Evolutionary conservation across 805 yeast species (phyloP), one percentile per base, ranked within the genome.

Genomic region (Cyberlindnera maclurae): DNA sequence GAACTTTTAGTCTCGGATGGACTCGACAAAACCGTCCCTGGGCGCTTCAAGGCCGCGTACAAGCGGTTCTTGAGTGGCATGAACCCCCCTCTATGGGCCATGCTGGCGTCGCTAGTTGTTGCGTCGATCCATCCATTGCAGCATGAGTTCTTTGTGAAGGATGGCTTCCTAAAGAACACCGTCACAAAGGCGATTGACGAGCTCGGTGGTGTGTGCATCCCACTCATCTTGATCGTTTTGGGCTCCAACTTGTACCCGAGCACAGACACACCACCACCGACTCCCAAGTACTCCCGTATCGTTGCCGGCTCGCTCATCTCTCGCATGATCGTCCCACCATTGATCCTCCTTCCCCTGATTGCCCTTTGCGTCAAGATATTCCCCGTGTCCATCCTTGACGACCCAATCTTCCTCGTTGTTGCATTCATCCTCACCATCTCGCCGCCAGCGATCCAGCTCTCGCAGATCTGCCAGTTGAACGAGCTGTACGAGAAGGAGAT

Each of bases 61-160:
- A 29, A 38, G 10, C 55, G 49, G 29, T 47, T 75, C 24, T 52
- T 62, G 33, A 47, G 60, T 7, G 70, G 70, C 43, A 79, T 83
- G 84, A 83, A 83, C 53, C 93, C 94, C n/a, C 94, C 93, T 12
- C 62, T 83, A 40, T 83, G 79, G 61, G 79, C 94, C 8, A 83
- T 83, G 89, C 54, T 78, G 10, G 58, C 77, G 2, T 71, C 89
- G 3, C 73, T 83, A 12, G 38, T 82, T 17, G 82, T 83, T 40
- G 93, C 90, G 3, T 72, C 85, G 0, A 64, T 80, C 15, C 79
- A 83, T 5, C 59, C 61, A 3, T 47, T 83, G 13, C 82, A 79
- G 51, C 61, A 65, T 28, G 65, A 68, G 38, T 75, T 83, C 44
- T 82, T 77, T 54, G 71, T 68, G 41, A 64, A 71, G 26, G 58